Base-by-base conservation (phyloP, 257 asterid genomes). In the Agastache rugosa region DNA sequence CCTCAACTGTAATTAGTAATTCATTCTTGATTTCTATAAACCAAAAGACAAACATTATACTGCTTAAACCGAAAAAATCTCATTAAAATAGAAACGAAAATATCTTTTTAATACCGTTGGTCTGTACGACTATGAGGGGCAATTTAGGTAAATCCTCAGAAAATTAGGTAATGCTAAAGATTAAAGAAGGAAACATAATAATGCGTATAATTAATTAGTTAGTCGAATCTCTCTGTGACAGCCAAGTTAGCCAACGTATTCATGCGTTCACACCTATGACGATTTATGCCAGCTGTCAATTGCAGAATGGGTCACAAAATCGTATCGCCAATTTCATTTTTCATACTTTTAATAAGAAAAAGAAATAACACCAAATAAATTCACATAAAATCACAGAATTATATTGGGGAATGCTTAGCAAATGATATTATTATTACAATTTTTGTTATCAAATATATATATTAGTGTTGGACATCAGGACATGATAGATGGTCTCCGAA, bases 211-310 rank as follows among this genome's bases (percentile, higher is more conserved):
- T 15, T 61, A 37, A 23, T 62, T 41, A 62, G 67, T 34, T 51
- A 8, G 72, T 69, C 60, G 48, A 70, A 16, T 76, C 60, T 15
- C 14, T 66, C 84, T 65, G 78, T 69, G 82, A 65, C 84, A 76
- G 68, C 54, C 56, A 67, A 62, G 82, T 56, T 82, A 76, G 68
- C 54, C 56, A 67, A 62, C 72, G 76, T 29, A 50, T 75, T 71
- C 69, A 71, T 69, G 64, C 66, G 77, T 68, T 77, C 85, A 72
- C 79, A 80, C 74, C 71, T 55, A 69, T 65, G 68, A 58, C 22
- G 15, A 9, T 37, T 54, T 10, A 71, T 74, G 77, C 67, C 75
- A 39, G 48, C n/a, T 67, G 68, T 56, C 71, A 58, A 42, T 16
- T 12, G 19, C 4, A 17, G 45, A 55, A n/a, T 31, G 7, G 63